Evolutionary conservation across 2,329 filamentous ascomycete species (phyloP).

Genomic region (Stachybotrys chartarum): DNA sequence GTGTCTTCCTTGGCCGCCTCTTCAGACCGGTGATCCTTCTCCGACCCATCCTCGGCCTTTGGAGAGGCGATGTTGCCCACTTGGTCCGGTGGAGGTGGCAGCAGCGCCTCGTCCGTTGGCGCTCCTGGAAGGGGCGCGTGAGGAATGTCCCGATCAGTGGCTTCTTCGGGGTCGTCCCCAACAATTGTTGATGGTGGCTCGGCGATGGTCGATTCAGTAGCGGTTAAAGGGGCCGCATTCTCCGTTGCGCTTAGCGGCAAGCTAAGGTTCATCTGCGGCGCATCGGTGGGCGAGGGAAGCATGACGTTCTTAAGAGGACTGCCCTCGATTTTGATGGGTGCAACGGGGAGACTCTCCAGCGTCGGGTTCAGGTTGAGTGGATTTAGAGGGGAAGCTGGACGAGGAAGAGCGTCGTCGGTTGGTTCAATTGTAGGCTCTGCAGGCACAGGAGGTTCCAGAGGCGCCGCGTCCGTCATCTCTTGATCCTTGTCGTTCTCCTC

Average conservation of each 20-base stretch:
- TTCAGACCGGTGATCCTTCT: slow-evolving; percentile 15
- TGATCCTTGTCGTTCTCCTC: slow-evolving; percentile 22
- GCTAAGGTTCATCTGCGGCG: slow-evolving; percentile 9
- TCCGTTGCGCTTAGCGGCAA: neutral
- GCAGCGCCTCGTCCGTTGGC: slow-evolving; percentile 13
- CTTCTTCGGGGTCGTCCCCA: slow-evolving; percentile 18
- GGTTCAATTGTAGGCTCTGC: slow-evolving; percentile 15
- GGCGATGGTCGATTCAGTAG: slow-evolving; percentile 15
- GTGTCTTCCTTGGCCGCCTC: slow-evolving; percentile 18
- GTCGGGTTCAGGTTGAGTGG: slow-evolving; percentile 24
- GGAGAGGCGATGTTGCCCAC: slow-evolving; percentile 32
- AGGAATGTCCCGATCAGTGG: slow-evolving; percentile 18
- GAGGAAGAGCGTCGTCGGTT: slow-evolving; percentile 15
- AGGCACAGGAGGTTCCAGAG: slow-evolving; percentile 13
- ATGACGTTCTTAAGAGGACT: slow-evolving; percentile 48
- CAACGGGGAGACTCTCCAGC: slow-evolving; percentile 12
- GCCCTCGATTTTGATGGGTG: slow-evolving; percentile 31
- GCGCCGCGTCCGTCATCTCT: slow-evolving; percentile 28
- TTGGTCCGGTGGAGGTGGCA: slow-evolving; percentile 30
- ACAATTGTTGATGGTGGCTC: slow-evolving; percentile 24
- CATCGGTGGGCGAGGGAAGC: slow-evolving; percentile 36
- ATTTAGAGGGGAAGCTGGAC: slow-evolving; percentile 16
- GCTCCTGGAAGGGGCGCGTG: slow-evolving; percentile 3
- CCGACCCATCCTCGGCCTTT: slow-evolving; percentile 16
- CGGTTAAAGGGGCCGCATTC: slow-evolving; percentile 4